These are phyloP conservation scores for Chrysoporthe austroafricana DNA, from an alignment of 2,329 filamentous ascomycete species.

Conservation along the genomic window DNA sequence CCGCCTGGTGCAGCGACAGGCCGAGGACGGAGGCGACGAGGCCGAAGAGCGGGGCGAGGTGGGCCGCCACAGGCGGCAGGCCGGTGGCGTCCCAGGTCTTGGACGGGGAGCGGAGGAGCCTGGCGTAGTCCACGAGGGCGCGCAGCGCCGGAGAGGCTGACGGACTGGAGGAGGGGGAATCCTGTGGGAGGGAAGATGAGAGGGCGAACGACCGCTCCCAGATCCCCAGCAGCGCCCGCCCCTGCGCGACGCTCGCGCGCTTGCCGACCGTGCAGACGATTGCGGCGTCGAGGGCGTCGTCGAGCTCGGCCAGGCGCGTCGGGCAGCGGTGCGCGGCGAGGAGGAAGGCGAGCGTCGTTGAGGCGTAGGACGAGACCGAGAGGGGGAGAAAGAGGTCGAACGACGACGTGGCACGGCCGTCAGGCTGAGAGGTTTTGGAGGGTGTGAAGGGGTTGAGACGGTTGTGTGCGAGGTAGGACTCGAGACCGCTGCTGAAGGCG, in stretches of 20 bases:
- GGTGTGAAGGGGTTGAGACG: slow-evolving; percentile 33
- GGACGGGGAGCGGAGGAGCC: slow-evolving; percentile 17
- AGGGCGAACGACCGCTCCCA: slow-evolving; percentile 73
- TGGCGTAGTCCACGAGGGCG: slow-evolving; percentile 19
- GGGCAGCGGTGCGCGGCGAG: slow-evolving; percentile 68
- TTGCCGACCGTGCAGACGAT: slow-evolving; percentile 80
- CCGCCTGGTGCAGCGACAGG: slow-evolving; percentile 63
- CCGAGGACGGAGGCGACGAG: slow-evolving; percentile 65
- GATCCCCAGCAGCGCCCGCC: slow-evolving; percentile 72
- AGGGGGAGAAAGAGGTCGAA: slow-evolving; percentile 71
- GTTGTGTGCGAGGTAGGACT: slow-evolving; percentile 78
- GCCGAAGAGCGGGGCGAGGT: slow-evolving; percentile 74
- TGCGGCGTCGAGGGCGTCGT: slow-evolving; percentile 77
- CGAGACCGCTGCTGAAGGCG: slow-evolving; percentile 81
- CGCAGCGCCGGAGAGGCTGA: slow-evolving; percentile 23
- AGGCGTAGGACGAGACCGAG: slow-evolving; percentile 72
- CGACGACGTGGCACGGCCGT: slow-evolving; percentile 40
- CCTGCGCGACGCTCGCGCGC: slow-evolving; percentile 75
- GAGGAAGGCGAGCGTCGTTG: slow-evolving; percentile 74
- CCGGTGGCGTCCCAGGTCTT: slow-evolving; percentile 29
- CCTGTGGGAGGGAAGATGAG: slow-evolving; percentile 35
- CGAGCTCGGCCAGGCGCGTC: slow-evolving; percentile 56
- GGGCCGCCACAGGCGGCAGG: slow-evolving; percentile 57
- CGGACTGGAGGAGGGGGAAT: slow-evolving; percentile 8
- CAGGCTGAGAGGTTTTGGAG: not conserved